Conservation (phyloP, 2,329 filamentous ascomycete genomes). For the Monilinia polystroma region DNA sequence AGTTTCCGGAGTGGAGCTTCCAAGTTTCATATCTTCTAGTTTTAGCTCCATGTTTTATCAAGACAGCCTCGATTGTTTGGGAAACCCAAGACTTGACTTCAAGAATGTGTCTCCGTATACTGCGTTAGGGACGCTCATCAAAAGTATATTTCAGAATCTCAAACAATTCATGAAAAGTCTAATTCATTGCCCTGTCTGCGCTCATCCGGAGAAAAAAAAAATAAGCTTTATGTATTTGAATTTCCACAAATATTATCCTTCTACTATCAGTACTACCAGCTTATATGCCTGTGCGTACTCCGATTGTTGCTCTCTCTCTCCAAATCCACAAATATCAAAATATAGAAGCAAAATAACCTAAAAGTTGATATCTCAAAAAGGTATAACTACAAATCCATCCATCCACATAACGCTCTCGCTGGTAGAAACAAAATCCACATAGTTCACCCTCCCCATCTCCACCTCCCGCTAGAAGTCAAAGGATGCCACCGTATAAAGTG, state of each 20-base stretch:
- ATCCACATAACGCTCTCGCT: slow-evolving; percentile 17
- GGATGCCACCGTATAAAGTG: neutral
- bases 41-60: neutral
- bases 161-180: too few relatives aligned
- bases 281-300: slow-evolving; percentile 2
- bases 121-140: too few relatives aligned
- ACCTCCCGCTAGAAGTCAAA: neutral
- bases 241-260: neutral
- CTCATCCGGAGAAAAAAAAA: neutral
- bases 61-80: neutral
- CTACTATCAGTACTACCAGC: neutral
- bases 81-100: too few relatives aligned
- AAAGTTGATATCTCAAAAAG: slow-evolving; percentile 9
- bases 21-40: neutral
- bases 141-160: too few relatives aligned
- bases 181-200: too few relatives aligned
- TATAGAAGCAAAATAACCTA: neutral
- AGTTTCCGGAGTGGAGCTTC: too few relatives aligned
- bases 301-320: neutral
- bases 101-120: too few relatives aligned
- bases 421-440: neutral
- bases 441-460: neutral
- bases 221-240: neutral
- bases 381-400: slow-evolving; percentile 19
- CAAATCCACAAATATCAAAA: neutral